Evolutionary conservation across 1,139 yeast genomes (phyloP).

Genomic region (Sugiyamaella xylanicola): DNA sequence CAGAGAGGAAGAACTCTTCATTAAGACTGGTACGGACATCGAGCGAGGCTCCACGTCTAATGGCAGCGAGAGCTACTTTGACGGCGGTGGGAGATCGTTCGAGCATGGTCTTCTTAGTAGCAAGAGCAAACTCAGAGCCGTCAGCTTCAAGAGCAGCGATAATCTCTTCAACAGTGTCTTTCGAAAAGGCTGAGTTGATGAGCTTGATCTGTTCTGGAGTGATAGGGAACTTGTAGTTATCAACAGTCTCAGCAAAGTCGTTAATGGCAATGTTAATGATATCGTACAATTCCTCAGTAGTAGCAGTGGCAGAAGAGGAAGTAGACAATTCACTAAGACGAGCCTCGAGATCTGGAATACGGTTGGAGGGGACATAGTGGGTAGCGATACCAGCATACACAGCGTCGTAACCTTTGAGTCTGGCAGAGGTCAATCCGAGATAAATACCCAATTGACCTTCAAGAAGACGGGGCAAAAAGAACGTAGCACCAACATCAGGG

Average conservation of each 20-base stretch:
- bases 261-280: slow-evolving; percentile 73
- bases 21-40: slow-evolving; percentile 68
- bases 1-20: slow-evolving; percentile 76
- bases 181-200: slow-evolving; percentile 69
- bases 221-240: slow-evolving; percentile 61
- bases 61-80: slow-evolving; percentile 68
- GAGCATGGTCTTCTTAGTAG: slow-evolving; percentile 57
- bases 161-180: slow-evolving; percentile 61
- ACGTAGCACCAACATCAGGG: slow-evolving; percentile 95
- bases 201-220: slow-evolving; percentile 57
- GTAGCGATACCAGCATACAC: slow-evolving; percentile 86
- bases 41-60: slow-evolving; percentile 62
- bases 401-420: slow-evolving; percentile 75
- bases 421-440: slow-evolving; percentile 82
- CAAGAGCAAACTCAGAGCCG: slow-evolving; percentile 67
- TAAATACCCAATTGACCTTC: slow-evolving; percentile 85
- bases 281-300: slow-evolving; percentile 45
- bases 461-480: slow-evolving; percentile 77
- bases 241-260: slow-evolving; percentile 75
- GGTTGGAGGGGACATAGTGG: slow-evolving; percentile 74
- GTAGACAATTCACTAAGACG: slow-evolving; percentile 57
- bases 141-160: slow-evolving; percentile 57
- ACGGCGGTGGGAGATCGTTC: slow-evolving; percentile 76
- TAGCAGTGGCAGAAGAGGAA: slow-evolving; percentile 34
- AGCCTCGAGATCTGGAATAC: slow-evolving; percentile 60